phyloP scores from a whole-genome alignment of 2,329 filamentous ascomycete species.

The Botrytis paeoniae region DNA sequence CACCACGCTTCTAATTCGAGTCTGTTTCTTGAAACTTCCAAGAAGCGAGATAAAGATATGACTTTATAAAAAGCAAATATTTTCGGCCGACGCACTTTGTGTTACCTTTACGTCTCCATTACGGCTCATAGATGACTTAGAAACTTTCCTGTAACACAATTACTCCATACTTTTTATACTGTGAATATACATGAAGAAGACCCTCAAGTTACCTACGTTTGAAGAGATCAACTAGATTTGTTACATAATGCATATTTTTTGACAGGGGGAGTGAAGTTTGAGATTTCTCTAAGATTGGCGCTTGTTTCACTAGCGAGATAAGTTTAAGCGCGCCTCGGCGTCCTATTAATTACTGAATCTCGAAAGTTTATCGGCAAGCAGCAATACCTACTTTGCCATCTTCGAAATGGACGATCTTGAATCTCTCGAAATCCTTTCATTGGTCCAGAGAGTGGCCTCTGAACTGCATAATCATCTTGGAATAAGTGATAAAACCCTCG shows the following conservation, averaged over 20 bases:
- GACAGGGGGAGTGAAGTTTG: not conserved
- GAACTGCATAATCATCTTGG: slow-evolving; percentile 94
- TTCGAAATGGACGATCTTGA: slow-evolving; percentile 61
- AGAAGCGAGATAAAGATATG: not conserved
- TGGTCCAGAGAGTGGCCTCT: slow-evolving; percentile 90
- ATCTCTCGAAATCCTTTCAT: slow-evolving; percentile 86
- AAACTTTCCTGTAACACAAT: not conserved
- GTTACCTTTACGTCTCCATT: not conserved
- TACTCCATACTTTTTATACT: not conserved
- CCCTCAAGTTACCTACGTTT: too few relatives aligned
- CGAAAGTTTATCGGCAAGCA: slow-evolving; percentile 7
- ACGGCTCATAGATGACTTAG: not conserved
- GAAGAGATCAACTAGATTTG: too few relatives aligned
- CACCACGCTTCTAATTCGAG: not conserved
- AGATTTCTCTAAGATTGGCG: not conserved
- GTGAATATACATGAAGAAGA: too few relatives aligned
- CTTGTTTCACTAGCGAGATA: not conserved
- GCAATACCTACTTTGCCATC: slow-evolving; percentile 2
- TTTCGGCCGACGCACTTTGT: not conserved
- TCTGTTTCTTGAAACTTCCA: not conserved
- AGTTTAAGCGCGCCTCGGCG: slow-evolving; percentile 1
- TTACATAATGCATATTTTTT: not conserved
- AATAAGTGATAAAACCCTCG: slow-evolving; percentile 88
- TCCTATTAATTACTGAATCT: slow-evolving; percentile 1
- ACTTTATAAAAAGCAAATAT: not conserved